phyloP scores from a whole-genome alignment of 805 yeast species.

The Yamadazyma laniorum region DNA sequence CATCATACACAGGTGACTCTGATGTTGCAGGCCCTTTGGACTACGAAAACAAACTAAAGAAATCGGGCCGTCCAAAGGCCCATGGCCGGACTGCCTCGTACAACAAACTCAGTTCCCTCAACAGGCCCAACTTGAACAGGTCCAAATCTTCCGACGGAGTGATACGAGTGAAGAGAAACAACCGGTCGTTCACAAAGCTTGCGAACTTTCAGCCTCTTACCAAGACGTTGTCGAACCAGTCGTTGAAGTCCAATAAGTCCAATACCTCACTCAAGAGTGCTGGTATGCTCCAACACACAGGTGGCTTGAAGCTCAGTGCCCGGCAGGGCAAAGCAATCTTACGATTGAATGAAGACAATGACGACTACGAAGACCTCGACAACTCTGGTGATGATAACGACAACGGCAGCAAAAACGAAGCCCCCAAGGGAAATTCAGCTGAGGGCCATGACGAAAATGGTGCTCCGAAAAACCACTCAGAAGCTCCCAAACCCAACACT shows the following conservation, averaged over 20 bases:
- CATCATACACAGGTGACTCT: not conserved
- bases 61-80: conserved; percentile 2
- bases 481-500: not conserved
- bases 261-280: conserved; percentile 33
- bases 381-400: conserved; percentile 18
- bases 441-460: not conserved
- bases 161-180: conserved; percentile 27
- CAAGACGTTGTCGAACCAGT: conserved; percentile 29
- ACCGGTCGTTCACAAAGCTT: conserved; percentile 37
- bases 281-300: conserved; percentile 9
- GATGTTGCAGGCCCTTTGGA: not conserved
- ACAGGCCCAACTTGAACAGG: conserved; percentile 33
- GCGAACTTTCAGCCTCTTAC: conserved; percentile 36
- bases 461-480: not conserved
- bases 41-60: conserved; percentile 2
- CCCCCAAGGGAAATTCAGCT: not conserved
- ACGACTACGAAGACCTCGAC: conserved; percentile 37
- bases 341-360: conserved; percentile 38
- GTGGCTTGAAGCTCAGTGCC: conserved; percentile 37
- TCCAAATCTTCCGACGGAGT: conserved; percentile 44
- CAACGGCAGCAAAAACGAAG: not conserved
- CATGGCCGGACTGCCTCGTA: conserved; percentile 29
- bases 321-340: conserved; percentile 40
- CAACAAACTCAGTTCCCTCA: conserved; percentile 18
- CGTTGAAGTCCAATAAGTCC: conserved; percentile 32